Base-by-base conservation (phyloP, 805 yeast genomes). In the Zygosaccharomyces kombuchaensis region DNA sequence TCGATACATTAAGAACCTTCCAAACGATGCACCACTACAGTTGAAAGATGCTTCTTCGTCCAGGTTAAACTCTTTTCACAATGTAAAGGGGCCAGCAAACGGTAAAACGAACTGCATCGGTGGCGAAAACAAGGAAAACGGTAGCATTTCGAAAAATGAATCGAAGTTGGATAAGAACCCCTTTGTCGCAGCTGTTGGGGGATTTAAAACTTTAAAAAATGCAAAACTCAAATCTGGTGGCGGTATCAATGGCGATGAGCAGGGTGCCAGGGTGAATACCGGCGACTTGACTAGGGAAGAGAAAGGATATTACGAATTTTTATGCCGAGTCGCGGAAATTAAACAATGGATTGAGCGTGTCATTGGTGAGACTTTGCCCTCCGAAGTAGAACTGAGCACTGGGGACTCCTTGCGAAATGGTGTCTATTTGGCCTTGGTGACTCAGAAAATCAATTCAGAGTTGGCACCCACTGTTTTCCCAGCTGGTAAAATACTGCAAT, bases 301-400 rank as follows among this genome's bases (percentile, higher is more conserved):
- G 34, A 36, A 44, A n/a, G 67, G 76, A 51, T 82, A 82, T 5
- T 86, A 87, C 60, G 93, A 86, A 61, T 87, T 87, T 56, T 69
- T 87, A 36, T 87, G 95, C 63, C 78, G 91, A 49, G 81, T 87
- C 9, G 80, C 77, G 30, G 93, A 87, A 59, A 87, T 89, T n/a
- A 85, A 83, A 58, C 73, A 73, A 46, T 87, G 96, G 96, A 75
- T 87, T 31, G 87, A 84, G 64, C 62, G 66, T 9, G 75, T 86
- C 10, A 71, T 84, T 12, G 74, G 70, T 2, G 86, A 82, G 53
- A 65, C 65, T 17, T 71, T 87, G 9, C 78, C 82, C 0, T 66
- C 80, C 0, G 81, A 80, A 2, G 70, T 75, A 3, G 78, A 81
- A 35, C 67, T 87, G 36, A 62, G 70, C 6, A 50, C 57, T 1